A percentile compares a stretch with the other conserved stretches of the same genome.
Evolutionary conservation across 192 early-diverging fungal species (phyloP).

Genomic region (Coemansia sp.): DNA sequence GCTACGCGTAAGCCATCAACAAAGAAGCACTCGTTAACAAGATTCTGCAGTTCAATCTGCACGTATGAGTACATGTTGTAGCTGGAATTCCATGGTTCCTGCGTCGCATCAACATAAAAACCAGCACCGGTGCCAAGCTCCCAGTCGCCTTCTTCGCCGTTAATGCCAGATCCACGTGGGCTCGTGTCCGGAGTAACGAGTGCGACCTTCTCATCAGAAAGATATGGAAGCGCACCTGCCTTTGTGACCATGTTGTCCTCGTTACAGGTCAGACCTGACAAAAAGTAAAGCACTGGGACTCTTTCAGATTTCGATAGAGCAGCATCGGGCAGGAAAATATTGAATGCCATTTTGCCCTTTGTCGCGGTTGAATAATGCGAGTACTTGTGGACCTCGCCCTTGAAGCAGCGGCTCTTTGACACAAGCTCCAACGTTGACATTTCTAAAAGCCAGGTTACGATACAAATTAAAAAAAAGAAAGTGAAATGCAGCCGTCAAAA

Average conservation of each 20-base stretch:
- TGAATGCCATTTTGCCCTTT: conserved; percentile 74
- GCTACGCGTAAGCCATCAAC: conserved; percentile 64
- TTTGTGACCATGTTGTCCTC: conserved; percentile 92
- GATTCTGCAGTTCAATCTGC: conserved; percentile 65
- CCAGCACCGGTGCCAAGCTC: conserved; percentile 56
- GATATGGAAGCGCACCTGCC: conserved; percentile 65
- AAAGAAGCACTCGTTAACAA: conserved; percentile 58
- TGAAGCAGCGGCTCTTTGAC: conserved; percentile 64
- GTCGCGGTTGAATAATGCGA: conserved; percentile 63
- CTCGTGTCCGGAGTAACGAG: conserved; percentile 85
- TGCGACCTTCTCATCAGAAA: conserved; percentile 68
- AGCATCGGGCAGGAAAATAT: conserved; percentile 67
- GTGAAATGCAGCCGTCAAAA: background rate
- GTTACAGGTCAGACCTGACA: conserved; percentile 80
- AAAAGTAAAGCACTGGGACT: conserved; percentile 62
- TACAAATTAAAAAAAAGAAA: background rate
- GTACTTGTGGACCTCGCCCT: conserved; percentile 71
- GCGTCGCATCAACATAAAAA: conserved; percentile 76
- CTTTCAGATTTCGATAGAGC: conserved; percentile 21
- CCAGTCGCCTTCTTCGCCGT: conserved; percentile 69
- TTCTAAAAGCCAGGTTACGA: background rate
- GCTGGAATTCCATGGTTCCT: conserved; percentile 67
- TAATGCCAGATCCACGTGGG: conserved; percentile 67
- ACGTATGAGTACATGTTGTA: conserved; percentile 88
- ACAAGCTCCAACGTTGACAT: conserved; percentile 48